These are phyloP conservation scores for Pyronema omphalodes DNA, from an alignment of 495 filamentous ascomycete genomes.

Conservation along the genomic window DNA sequence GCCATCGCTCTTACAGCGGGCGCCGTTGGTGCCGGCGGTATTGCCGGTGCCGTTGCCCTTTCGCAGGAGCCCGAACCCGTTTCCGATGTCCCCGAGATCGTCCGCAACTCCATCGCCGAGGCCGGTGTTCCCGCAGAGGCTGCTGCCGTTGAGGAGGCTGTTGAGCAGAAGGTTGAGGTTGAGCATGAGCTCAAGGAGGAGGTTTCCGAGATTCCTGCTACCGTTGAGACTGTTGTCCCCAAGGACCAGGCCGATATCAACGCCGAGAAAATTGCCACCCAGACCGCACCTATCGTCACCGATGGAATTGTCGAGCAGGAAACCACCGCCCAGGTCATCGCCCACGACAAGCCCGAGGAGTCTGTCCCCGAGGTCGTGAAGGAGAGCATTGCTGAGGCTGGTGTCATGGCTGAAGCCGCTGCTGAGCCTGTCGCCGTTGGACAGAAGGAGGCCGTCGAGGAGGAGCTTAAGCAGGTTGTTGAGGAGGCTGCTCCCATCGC, in stretches of 20 bases:
- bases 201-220: conserved; percentile 11
- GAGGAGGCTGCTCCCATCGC: conserved; percentile 5
- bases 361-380: conserved; percentile 52
- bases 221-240: conserved; percentile 36
- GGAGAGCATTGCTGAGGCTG: conserved; percentile 47
- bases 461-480: conserved; percentile 10
- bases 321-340: not conserved
- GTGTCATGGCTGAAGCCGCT: conserved; percentile 49
- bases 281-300: conserved; percentile 3
- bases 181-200: conserved; percentile 25
- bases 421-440: conserved; percentile 49
- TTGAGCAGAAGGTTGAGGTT: conserved; percentile 59
- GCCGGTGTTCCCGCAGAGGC: conserved; percentile 52
- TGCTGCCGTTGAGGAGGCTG: conserved; percentile 43
- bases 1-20: not conserved
- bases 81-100: conserved; percentile 45
- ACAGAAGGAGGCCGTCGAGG: conserved; percentile 45
- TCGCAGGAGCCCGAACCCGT: conserved; percentile 25
- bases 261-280: not conserved
- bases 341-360: not conserved
- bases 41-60: not conserved
- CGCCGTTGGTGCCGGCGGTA: not conserved
- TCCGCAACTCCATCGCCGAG: conserved; percentile 52
- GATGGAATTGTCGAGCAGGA: conserved; percentile 3
- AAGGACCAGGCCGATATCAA: conserved; percentile 30